Percentiles rank a stretch among this genome's conserved stretches.
Conservation (phyloP, 2,329 filamentous ascomycete genomes). For the Endoconidiophora laricicola region DNA sequence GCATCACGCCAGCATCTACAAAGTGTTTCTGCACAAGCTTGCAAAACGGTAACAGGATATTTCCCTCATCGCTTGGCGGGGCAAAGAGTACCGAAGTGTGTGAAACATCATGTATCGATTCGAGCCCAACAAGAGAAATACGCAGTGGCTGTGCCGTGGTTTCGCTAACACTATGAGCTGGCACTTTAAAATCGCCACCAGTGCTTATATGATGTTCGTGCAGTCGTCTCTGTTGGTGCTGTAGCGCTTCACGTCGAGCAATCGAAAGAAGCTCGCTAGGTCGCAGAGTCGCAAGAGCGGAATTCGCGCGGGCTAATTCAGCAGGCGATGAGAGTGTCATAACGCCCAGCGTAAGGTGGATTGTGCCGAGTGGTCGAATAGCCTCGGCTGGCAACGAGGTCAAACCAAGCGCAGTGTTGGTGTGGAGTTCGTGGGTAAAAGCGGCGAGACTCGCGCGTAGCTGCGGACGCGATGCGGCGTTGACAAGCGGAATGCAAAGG, state of each 20-base stretch:
- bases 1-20: constrained; percentile 36
- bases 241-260: constrained; percentile 13
- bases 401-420: constrained; percentile 24
- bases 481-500: constrained; percentile 58
- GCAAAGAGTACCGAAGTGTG: constrained; percentile 50
- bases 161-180: too few species aligned
- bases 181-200: too few species aligned
- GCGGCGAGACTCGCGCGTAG: constrained; percentile 43
- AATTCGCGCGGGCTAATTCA: constrained; percentile 14
- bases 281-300: constrained; percentile 22
- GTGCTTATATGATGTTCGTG: background rate
- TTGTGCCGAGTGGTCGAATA: constrained; percentile 57
- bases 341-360: constrained; percentile 77
- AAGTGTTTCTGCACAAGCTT: constrained; percentile 38
- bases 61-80: constrained; percentile 36
- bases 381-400: constrained; percentile 43
- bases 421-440: constrained; percentile 42
- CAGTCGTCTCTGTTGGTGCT: background rate
- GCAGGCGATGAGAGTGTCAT: constrained; percentile 46
- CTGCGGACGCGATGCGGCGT: constrained; percentile 40
- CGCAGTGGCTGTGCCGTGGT: constrained; percentile 17
- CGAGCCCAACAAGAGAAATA: constrained; percentile 37
- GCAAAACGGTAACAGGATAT: constrained; percentile 39
- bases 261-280: constrained; percentile 7
- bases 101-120: constrained; percentile 41